Evolutionary conservation across 495 filamentous ascomycete genomes (phyloP).

Genomic region (Aspergillus heteromorphus): DNA sequence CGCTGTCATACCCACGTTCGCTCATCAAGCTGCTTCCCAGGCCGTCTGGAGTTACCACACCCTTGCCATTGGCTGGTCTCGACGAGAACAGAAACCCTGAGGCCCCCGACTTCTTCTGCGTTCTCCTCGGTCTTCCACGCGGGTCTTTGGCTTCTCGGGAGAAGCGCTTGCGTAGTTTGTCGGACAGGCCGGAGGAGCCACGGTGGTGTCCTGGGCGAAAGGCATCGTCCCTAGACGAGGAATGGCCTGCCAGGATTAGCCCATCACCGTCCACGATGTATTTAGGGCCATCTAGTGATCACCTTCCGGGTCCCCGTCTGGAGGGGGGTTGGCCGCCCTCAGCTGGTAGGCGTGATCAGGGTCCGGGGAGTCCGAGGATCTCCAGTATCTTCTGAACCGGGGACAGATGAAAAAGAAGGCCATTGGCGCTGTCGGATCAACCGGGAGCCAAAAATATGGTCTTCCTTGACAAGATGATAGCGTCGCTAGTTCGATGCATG

Average conservation of each 20-base stretch:
- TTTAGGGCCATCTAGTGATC: not conserved
- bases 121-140: constrained; percentile 9
- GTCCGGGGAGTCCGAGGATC: constrained; percentile 5
- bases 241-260: constrained; percentile 9
- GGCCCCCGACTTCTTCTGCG: not conserved
- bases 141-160: constrained; percentile 26
- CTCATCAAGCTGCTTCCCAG: constrained; percentile 36
- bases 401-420: constrained; percentile 16
- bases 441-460: not conserved
- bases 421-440: not conserved
- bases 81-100: constrained; percentile 22
- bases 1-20: constrained; percentile 42
- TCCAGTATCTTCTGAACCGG: constrained; percentile 9
- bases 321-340: not conserved
- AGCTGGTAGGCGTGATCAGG: constrained; percentile 7
- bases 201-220: constrained; percentile 1
- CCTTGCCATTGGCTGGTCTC: constrained; percentile 9
- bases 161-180: constrained; percentile 32
- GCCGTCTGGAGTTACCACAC: constrained; percentile 13
- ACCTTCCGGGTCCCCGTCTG: constrained; percentile 13
- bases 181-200: constrained; percentile 19
- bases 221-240: constrained; percentile 5
- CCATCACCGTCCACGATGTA: too few relatives aligned
- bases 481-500: not conserved
- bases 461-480: not conserved